phyloP scores from a whole-genome alignment of 139 green algal genomes.

The Nannochloris sp. region DNA sequence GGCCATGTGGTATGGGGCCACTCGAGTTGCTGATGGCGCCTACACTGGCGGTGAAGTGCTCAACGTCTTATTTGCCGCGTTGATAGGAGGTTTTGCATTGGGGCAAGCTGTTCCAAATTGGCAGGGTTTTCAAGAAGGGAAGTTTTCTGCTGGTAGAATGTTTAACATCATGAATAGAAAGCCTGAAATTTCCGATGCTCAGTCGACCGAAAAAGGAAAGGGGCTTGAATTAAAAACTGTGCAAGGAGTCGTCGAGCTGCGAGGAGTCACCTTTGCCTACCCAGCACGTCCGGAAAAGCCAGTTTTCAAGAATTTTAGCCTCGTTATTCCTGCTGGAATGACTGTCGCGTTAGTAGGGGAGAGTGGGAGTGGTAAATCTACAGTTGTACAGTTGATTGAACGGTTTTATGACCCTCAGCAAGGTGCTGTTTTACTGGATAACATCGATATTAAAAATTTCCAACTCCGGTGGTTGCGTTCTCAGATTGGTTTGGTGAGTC shows the following conservation, averaged over 20 bases:
- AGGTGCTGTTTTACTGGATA: slow-evolving; percentile 66
- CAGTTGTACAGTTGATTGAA: slow-evolving; percentile 79
- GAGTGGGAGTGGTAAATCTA: slow-evolving; percentile 85
- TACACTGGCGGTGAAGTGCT: slow-evolving; percentile 56
- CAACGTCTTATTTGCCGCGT: slow-evolving; percentile 62
- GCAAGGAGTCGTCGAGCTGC: slow-evolving; percentile 49
- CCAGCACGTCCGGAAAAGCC: slow-evolving; percentile 54
- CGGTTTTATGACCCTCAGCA: slow-evolving; percentile 82
- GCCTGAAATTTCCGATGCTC: slow-evolving; percentile 43
- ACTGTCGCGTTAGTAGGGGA: slow-evolving; percentile 85
- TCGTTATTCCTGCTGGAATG: slow-evolving; percentile 59
- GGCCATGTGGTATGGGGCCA: slow-evolving; percentile 68
- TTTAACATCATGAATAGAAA: slow-evolving; percentile 58
- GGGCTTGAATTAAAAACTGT: slow-evolving; percentile 2
- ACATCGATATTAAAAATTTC: slow-evolving; percentile 58
- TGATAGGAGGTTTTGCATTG: slow-evolving; percentile 65
- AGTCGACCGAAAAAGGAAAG: slow-evolving; percentile 1
- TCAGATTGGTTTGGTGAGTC: slow-evolving; percentile 55
- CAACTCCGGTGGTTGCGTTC: slow-evolving; percentile 67
- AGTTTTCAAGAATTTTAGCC: slow-evolving; percentile 56
- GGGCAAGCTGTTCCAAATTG: slow-evolving; percentile 41
- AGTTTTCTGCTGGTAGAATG: slow-evolving; percentile 44
- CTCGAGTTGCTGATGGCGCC: slow-evolving; percentile 31
- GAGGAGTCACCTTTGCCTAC: slow-evolving; percentile 70
- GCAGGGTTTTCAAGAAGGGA: slow-evolving; percentile 31